Base-by-base conservation (phyloP, 306 rosid genomes). In the Cucurbita ficifolia region DNA sequence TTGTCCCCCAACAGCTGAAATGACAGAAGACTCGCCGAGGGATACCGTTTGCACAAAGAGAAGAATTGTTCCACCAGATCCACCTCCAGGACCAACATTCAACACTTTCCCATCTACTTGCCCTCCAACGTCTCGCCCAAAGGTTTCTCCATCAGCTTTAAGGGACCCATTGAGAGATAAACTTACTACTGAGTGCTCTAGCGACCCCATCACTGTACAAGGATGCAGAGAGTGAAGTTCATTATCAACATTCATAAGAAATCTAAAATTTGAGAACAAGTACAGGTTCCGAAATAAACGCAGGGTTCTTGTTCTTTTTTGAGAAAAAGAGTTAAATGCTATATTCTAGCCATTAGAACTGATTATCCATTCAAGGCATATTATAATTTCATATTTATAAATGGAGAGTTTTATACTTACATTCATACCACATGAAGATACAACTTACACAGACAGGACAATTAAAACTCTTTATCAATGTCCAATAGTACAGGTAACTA, bases 61-160 rank as follows among this genome's bases (percentile, higher is more conserved):
- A 78, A 94, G 89, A 81, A 94, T 84, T 52, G 97, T 94, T 83
- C 98, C 98, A 79, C 98, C 98, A 38, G 98, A 94, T 79, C 97
- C 98, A 74, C 98, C 97, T 39, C 98, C 98, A 48, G 97, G 96
- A 73, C 98, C 97, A 67, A 88, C 72, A 82, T 82, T 80, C 60
- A 87, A 83, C 78, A 82, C 35, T 64, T 67, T 4, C 76, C 72
- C 52, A 58, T 81, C 81, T 75, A 76, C 86, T 76, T 80, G 79
- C 75, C 73, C 79, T 45, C 77, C 70, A n/a, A 77, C 61, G 70
- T 75, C 87, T 64, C 83, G 92, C 60, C 90, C 95, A 83, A 85
- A 90, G 76, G 87, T 87, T 86, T 90, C 94, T 77, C 98, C 98
- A 76, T 94, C 92, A 10, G 95, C 94, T 85, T 80, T 86, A 78